A percentile compares a stretch with the other conserved stretches of the same genome.
Evolutionary conservation across 805 yeast genomes (phyloP).

Genomic region (Naumovozyma baii): DNA sequence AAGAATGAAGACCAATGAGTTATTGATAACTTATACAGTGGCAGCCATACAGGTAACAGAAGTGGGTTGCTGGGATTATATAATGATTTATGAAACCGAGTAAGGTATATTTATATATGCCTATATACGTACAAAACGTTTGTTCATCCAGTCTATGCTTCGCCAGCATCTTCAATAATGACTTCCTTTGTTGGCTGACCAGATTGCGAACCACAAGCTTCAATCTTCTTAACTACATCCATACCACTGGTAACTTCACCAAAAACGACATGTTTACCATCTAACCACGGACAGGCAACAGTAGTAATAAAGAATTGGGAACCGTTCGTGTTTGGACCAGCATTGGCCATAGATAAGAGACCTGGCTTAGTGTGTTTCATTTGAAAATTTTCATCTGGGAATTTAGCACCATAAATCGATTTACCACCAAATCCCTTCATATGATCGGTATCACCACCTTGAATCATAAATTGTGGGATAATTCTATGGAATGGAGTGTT

Average conservation of each 20-base stretch:
- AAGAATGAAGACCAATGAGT: too few relatives aligned
- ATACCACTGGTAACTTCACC: conserved; percentile 66
- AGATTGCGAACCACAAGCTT: conserved; percentile 52
- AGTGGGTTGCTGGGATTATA: too few relatives aligned
- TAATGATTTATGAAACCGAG: too few relatives aligned
- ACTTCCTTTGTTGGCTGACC: conserved; percentile 61
- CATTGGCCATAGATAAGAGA: conserved; percentile 82
- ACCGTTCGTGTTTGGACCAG: conserved; percentile 89
- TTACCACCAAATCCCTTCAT: conserved; percentile 92
- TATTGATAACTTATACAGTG: too few relatives aligned
- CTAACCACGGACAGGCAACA: conserved; percentile 68
- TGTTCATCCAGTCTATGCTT: conserved; percentile 22
- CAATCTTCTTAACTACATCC: conserved; percentile 49
- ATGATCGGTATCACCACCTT: conserved; percentile 84
- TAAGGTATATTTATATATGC: too few relatives aligned
- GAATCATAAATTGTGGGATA: conserved; percentile 92
- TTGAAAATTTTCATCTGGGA: conserved; percentile 51
- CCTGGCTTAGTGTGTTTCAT: conserved; percentile 74
- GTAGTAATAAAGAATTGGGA: conserved; percentile 86
- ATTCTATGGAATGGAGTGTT: conserved; percentile 86
- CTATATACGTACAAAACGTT: too few relatives aligned
- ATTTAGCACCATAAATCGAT: conserved; percentile 67
- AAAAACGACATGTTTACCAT: conserved; percentile 69
- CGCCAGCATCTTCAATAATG: conserved; percentile 54
- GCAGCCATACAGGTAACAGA: too few relatives aligned